These are phyloP conservation scores for Steccherinum ochraceum DNA, from an alignment of 768 basidiomycete species.

Conservation along the genomic window DNA sequence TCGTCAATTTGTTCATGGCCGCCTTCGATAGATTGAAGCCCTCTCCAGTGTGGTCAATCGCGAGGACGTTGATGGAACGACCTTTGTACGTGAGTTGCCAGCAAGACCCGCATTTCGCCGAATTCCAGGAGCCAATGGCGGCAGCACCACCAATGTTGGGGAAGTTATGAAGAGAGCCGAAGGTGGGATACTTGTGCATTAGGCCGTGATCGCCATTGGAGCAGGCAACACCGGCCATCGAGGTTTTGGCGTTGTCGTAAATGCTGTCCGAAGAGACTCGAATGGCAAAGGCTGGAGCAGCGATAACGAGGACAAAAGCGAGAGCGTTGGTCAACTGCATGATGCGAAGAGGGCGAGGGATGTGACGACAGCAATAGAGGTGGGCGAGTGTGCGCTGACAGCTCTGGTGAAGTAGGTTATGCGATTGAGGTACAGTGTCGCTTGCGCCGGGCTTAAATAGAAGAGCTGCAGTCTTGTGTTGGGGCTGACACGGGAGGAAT, in stretches of 20 bases:
- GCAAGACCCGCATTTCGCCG: slow-evolving; percentile 27
- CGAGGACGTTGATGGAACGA: slow-evolving; percentile 22
- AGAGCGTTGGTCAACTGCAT: too few relatives aligned
- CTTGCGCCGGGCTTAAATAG: too few relatives aligned
- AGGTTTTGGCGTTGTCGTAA: slow-evolving; percentile 26
- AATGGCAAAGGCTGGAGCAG: slow-evolving; percentile 16
- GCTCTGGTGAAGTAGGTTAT: too few relatives aligned
- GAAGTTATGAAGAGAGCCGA: slow-evolving; percentile 19
- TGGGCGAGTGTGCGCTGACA: too few relatives aligned
- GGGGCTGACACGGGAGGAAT: too few relatives aligned
- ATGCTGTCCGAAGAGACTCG: slow-evolving; percentile 31
- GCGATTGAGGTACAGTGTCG: too few relatives aligned
- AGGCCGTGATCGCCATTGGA: slow-evolving; percentile 34
- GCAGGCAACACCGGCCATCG: slow-evolving; percentile 29
- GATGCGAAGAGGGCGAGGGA: too few relatives aligned
- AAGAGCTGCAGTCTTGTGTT: too few relatives aligned
- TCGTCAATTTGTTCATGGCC: slow-evolving; percentile 30
- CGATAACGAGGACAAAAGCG: too few relatives aligned
- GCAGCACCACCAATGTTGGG: slow-evolving; percentile 31
- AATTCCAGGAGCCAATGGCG: slow-evolving; percentile 25
- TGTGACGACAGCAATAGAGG: too few relatives aligned
- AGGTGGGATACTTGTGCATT: slow-evolving; percentile 6
- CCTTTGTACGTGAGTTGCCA: slow-evolving; percentile 25
- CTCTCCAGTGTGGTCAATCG: slow-evolving; percentile 23
- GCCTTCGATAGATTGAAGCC: slow-evolving; percentile 31